Base-by-base conservation (phyloP, 495 filamentous ascomycete species). In the Tricharina praecox region DNA sequence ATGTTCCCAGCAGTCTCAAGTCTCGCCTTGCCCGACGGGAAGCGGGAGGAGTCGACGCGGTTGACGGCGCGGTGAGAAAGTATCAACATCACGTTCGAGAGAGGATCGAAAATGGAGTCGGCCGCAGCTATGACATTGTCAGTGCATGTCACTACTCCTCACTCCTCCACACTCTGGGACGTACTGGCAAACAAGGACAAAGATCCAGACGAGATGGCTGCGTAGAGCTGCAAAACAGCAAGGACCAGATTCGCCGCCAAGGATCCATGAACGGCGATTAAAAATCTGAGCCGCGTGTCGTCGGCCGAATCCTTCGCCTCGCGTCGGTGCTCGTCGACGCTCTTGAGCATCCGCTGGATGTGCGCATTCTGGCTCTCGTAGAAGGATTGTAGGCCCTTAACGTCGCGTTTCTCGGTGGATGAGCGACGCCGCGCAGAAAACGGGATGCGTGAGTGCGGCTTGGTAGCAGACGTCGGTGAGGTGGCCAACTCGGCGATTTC, bases 1-100 rank as follows among this genome's bases (percentile, higher is more conserved):
- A 97, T 96, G 59, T 96, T 97, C 37, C 90, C 90, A 1, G 85
- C 84, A 3, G 86, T 96, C 64, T 97, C 90, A 43, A 97, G 82
- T 18, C 90, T 78, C 5, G 86, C 86, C 62, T 95, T 96, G 48
- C 90, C 90, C 0, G 81, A 84, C 2, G 90, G 90, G 63, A 95
- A 97, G 44, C 81, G 78, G 51, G 74, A 75, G n/a, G 83, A 73
- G 59, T 96, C 86, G 49, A 96, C 92, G 38, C 73, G 76, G 54
- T 79, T 79, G 54, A 95, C 80, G 47, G 92, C 88, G 47, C 87
- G 82, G 64, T 88, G 81, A 58, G 76, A 84, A 23, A 95, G 66
- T 39, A 96, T 82, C 3, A 97, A 71, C 0, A 83, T 88, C 30
- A 94, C 56, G 64, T 95, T 96, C 59, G 80, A 85, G 62, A 92